Evolutionary conservation across 805 yeast species (phyloP).

Genomic region (Metschnikowia arizonensis): DNA sequence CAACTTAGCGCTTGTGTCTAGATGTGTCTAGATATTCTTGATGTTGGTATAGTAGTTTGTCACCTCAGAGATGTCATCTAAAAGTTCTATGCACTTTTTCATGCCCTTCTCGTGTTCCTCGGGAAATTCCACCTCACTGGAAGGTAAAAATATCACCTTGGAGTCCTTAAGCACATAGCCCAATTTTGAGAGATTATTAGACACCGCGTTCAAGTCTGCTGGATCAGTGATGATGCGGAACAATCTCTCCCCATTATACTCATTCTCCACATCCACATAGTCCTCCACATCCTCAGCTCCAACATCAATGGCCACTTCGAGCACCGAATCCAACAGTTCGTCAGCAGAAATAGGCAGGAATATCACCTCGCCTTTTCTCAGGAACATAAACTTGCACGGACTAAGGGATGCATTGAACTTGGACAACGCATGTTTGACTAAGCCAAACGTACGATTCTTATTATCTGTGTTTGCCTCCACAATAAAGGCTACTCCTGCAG

Average conservation of each 20-base stretch:
- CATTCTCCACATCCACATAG: slow-evolving; percentile 39
- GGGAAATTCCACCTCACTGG: slow-evolving; percentile 49
- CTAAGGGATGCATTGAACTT: slow-evolving; percentile 67
- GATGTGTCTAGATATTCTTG: slow-evolving; percentile 27
- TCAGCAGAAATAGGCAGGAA: slow-evolving; percentile 39
- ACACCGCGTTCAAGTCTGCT: slow-evolving; percentile 55
- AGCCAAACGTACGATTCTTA: slow-evolving; percentile 73
- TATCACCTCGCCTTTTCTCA: slow-evolving; percentile 68
- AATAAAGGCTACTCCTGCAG: slow-evolving; percentile 83
- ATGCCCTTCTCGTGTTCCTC: slow-evolving; percentile 50
- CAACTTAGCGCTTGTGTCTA: no score
- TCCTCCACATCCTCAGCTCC: slow-evolving; percentile 80
- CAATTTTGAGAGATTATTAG: slow-evolving; percentile 49
- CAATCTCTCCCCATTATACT: slow-evolving; percentile 31
- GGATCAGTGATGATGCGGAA: slow-evolving; percentile 60
- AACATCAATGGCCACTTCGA: slow-evolving; percentile 71
- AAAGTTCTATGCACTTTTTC: slow-evolving; percentile 51
- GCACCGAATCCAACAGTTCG: slow-evolving; percentile 55
- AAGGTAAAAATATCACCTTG: slow-evolving; percentile 65
- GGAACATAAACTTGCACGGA: slow-evolving; percentile 76
- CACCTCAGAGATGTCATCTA: slow-evolving; percentile 83
- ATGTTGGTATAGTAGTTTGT: slow-evolving; percentile 73
- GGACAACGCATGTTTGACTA: slow-evolving; percentile 69
- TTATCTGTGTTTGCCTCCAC: slow-evolving; percentile 89
- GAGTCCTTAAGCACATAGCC: slow-evolving; percentile 64